Base-by-base conservation (phyloP, 2,329 filamentous ascomycete species). In the Aspergillus texensis region DNA sequence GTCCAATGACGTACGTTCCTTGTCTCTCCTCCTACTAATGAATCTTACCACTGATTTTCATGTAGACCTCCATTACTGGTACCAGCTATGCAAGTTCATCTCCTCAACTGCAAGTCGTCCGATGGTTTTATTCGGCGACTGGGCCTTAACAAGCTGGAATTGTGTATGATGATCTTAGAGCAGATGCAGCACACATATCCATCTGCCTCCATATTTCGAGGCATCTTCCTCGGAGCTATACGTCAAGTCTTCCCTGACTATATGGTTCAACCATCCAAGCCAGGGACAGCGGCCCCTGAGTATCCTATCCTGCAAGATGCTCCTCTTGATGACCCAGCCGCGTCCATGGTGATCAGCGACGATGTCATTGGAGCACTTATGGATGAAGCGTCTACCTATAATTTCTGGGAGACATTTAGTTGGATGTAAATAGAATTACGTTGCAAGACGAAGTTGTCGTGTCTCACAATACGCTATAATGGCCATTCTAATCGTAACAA, bases 1-100 rank as follows among this genome's bases (percentile, higher is more conserved):
- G 65, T 3, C 71, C 52, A 6, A 54, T 54, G 52, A 54, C 52
- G 52, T 54, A 14, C 16, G 52, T 54, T 5, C 19, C 16, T 6
- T 10, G 19, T 6, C 12, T 24, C n/a, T 9, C 19, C 14, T 36
- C 21, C 9, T 34, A 11, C 19, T 34, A 6, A 28, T 11, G 11
- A 54, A 21, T 21, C 10, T 12, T 6, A 6, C 46, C 30, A 3
- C 14, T 50, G 14, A 36, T 60, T 26, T 32, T n/a, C 6, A 21
- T 54, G 16, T 16, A 66, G 64, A 26, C 62, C 64, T 12, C 64
- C 64, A 9, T 48, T 66, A n/a, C 60, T 72, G 10, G 65, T 72
- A 43, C 69, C 69, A 1, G 69, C 67, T 4, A 72, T 72, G 70
- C 70, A 72, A 41, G 68, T 69, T n/a, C 70, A 72, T 46, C 65